phyloP scores from a whole-genome alignment of 208 protist species.

The Leishmania tarentolae region DNA sequence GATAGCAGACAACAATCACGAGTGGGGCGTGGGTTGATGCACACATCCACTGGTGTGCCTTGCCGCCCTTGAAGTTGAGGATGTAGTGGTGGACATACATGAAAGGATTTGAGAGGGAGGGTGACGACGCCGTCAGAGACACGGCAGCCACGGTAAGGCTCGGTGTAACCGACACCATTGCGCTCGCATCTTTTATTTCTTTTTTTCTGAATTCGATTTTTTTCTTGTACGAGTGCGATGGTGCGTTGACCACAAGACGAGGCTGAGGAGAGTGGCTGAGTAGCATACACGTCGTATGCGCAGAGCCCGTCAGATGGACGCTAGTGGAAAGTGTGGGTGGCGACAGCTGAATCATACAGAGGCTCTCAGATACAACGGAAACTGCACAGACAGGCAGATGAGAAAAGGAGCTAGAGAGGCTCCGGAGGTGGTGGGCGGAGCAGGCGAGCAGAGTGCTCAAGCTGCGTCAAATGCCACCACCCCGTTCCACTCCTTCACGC shows the following conservation, averaged over 20 bases:
- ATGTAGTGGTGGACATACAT: slow-evolving; percentile 15
- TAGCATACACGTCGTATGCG: background rate
- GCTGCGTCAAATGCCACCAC: background rate
- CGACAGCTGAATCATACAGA: background rate
- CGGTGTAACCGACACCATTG: background rate
- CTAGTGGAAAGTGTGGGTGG: no score
- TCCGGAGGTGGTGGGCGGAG: no score
- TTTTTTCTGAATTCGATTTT: background rate
- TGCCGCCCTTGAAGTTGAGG: slow-evolving; percentile 35
- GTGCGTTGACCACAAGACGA: background rate
- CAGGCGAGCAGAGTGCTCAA: background rate
- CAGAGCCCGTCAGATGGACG: background rate
- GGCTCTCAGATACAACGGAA: background rate
- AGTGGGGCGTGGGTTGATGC: slow-evolving; percentile 36
- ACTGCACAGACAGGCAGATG: background rate
- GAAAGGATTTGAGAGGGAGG: slow-evolving; percentile 4
- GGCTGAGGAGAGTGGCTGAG: background rate
- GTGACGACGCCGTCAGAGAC: background rate
- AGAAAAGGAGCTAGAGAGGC: background rate
- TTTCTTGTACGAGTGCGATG: background rate
- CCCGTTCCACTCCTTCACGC: background rate
- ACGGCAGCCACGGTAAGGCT: background rate
- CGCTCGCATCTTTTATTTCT: background rate
- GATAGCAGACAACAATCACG: slow-evolving; percentile 32
- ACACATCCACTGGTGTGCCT: slow-evolving; percentile 36